Conservation (phyloP, 1,284 basidiomycete genomes). For the Cutaneotrichosporon sp. region DNA sequence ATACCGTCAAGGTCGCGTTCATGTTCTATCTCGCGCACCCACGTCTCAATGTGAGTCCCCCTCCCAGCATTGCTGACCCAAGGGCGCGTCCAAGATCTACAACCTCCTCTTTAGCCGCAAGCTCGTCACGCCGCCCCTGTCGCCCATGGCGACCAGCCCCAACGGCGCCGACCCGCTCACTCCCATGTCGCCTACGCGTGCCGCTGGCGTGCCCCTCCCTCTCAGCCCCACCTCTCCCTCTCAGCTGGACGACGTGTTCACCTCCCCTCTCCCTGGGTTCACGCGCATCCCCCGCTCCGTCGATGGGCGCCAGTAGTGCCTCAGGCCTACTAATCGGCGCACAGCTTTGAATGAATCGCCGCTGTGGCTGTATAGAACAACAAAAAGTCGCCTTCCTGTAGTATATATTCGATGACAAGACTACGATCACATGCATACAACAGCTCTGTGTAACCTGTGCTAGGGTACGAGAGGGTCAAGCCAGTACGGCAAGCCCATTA, state of each 20-base stretch:
- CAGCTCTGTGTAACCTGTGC: background rate
- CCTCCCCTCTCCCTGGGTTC: no score
- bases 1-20: slow-evolving; percentile 43
- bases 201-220: background rate
- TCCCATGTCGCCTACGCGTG: background rate
- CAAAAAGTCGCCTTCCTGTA: background rate
- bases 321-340: no score
- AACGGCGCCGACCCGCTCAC: background rate
- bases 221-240: background rate
- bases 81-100: slow-evolving; percentile 41
- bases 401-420: background rate
- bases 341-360: no score
- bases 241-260: background rate
- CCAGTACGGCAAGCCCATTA: background rate
- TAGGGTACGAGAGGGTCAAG: background rate
- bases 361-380: background rate
- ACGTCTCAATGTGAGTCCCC: slow-evolving; percentile 10
- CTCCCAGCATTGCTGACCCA: slow-evolving; percentile 12
- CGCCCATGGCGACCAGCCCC: background rate
- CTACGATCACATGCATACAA: slow-evolving; percentile 7
- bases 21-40: slow-evolving; percentile 47
- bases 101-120: slow-evolving; percentile 24
- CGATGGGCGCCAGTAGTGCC: background rate
- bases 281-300: background rate
- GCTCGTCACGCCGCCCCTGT: background rate